A percentile compares a stretch with the other conserved stretches of the same genome.
Conservation (phyloP, 768 basidiomycete species). For the Auriculariales sp. region DNA sequence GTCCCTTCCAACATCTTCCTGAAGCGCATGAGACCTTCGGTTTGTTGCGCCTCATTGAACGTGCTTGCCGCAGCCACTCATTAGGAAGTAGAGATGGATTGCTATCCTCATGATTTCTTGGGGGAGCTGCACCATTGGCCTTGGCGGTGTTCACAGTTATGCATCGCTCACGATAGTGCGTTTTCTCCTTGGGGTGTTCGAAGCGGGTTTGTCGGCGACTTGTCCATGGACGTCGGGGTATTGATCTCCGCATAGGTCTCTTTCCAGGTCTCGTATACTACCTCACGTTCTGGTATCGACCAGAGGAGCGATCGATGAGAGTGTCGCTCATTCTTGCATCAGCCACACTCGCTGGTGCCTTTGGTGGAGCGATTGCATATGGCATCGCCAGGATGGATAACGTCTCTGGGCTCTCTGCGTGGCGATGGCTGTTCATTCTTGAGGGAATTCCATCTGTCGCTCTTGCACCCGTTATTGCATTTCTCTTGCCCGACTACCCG, state of each 20-base stretch:
- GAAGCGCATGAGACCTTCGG: constrained; percentile 21
- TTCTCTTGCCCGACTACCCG: constrained; percentile 34
- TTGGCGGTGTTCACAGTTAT: constrained; percentile 22
- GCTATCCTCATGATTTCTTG: constrained; percentile 25
- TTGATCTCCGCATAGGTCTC: constrained; percentile 5
- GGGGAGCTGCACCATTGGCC: constrained; percentile 23
- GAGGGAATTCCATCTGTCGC: constrained; percentile 33
- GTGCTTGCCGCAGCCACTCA: too few species aligned
- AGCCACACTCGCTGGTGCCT: constrained; percentile 21
- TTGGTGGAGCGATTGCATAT: constrained; percentile 21
- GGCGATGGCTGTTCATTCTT: constrained; percentile 26
- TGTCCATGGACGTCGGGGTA: not conserved
- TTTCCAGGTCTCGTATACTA: constrained; percentile 28
- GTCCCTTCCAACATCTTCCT: constrained; percentile 26
- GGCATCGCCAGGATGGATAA: constrained; percentile 18
- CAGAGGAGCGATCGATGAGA: constrained; percentile 10
- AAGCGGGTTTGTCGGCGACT: constrained; percentile 16
- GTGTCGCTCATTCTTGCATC: constrained; percentile 18
- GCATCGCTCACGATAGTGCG: constrained; percentile 25
- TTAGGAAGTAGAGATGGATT: too few species aligned
- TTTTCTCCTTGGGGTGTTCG: constrained; percentile 28
- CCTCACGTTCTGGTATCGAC: constrained; percentile 30
- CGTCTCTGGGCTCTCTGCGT: constrained; percentile 12
- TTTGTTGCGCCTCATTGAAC: too few species aligned
- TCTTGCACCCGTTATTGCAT: constrained; percentile 17